Base-by-base conservation (phyloP, 192 early-diverging fungal genomes). In the Linnemannia elongata region DNA sequence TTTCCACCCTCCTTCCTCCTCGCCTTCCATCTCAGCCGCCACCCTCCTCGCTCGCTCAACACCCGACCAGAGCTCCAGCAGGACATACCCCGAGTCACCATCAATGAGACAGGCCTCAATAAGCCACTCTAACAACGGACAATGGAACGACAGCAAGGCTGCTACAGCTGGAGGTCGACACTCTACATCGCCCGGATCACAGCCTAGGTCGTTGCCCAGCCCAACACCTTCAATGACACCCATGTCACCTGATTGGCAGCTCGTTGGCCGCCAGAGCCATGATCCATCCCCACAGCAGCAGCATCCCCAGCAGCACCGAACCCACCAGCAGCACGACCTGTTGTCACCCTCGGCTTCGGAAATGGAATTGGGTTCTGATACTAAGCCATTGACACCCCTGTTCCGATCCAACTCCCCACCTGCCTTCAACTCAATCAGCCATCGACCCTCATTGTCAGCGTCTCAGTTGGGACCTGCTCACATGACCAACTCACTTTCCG, bases 121-220 rank as follows among this genome's bases (percentile, higher is more conserved):
- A 20, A 52, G 18, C 49, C 49, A 52, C 5, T 52, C 49, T 18
- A 52, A 52, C 49, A 52, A 42, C 22, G 69, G 69, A 36, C 27
- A 33, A 47, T 74, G 27, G 70, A 41, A n/a, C 70, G 70, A 72
- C 20, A 22, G 1, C 39, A 39, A 39, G 1, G 36, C 22, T 72
- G 6, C 10, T 4, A 20, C 36, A 45, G n/a, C 13, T 35, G 47
- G 33, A 18, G 27, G 69, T n/a, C 38, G 55, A 41, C 33, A 71
- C 22, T 27, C 68, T n/a, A 35, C 69, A 18, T 33, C 36, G 24
- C 45, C 69, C 20, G 33, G 44, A 36, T 78, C 77, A 10, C 39
- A 33, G n/a, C 80, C 74, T 6, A 57, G 45, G 9, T 69, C 78
- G 2, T 75, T 86, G 17, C 83, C 83, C 30, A 86, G 83, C 60